Evolutionary conservation across 352 stramenopile genomes (phyloP), one percentile per base, ranked within the genome.

Genomic region (Phytophthora quininea): DNA sequence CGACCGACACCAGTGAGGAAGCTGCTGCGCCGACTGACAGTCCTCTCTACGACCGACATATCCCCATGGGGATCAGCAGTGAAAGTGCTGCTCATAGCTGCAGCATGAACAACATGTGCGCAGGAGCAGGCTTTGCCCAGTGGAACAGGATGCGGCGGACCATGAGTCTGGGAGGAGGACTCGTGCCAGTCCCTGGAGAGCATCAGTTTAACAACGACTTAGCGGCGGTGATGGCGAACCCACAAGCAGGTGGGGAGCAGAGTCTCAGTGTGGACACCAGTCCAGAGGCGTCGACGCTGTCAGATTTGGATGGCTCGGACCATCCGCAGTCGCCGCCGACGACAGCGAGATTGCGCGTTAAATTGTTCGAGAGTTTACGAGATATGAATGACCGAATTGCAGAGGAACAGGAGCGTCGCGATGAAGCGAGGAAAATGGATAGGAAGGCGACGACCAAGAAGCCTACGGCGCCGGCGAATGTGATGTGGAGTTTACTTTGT

Each of bases 401-500:
- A 2, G 58, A 74, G 29, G 83, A 93, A 54, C 61, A 76, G 14
- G 73, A 75, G 8, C 58, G 84, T n/a, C 50, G 82, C 4, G 43
- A 68, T 2, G 63, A 82, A 43, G 80, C 77, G 0, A 71, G 79
- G 30, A 62, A 51, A 9, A 48, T 69, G 7, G 53, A 73, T 11
- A 76, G 71, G 50, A 79, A 87, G 32, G 57, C 69, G 0, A 30
- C 29, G 29, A 37, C 29, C 1, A 79, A 73, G 48, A 58, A 69
- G 29, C 58, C 66, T 1, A 27, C 45, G 46, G 72, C 64, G 2
- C 63, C 67, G 4, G 64, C 70, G 10, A 87, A 68, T 30, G 43
- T 79, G 4, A 80, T 93, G 73, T 92, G 86, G 86, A 79, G 69
- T 58, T 61, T 92, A 54, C 57, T 93, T 3, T 93, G 86, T 64